phyloP scores from a whole-genome alignment of 2,329 filamentous ascomycete species.

The Lithohypha guttulata region DNA sequence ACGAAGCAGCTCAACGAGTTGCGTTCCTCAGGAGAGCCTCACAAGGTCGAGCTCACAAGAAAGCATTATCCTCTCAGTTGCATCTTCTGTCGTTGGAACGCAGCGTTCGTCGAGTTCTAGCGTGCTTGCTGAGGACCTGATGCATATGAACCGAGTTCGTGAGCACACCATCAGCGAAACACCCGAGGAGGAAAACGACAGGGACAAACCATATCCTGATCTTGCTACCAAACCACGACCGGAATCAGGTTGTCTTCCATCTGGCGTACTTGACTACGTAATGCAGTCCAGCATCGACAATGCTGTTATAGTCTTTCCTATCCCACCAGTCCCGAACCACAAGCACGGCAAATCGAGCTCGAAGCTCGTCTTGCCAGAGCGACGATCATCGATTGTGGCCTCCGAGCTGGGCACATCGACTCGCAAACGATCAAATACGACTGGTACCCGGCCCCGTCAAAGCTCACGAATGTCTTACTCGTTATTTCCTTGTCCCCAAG shows the following conservation, averaged over 20 bases:
- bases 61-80: conserved; percentile 42
- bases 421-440: conserved; percentile 18
- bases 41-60: conserved; percentile 49
- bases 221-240: not conserved
- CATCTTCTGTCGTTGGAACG: conserved; percentile 37
- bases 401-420: conserved; percentile 6
- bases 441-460: conserved; percentile 12
- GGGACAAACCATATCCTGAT: not conserved
- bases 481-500: conserved; percentile 31
- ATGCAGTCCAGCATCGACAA: conserved; percentile 23
- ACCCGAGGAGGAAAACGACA: no score
- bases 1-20: conserved; percentile 2
- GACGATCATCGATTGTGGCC: conserved; percentile 17
- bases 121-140: conserved; percentile 32
- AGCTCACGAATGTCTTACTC: conserved; percentile 33
- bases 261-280: conserved; percentile 25
- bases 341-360: conserved; percentile 16
- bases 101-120: conserved; percentile 38
- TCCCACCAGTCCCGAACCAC: conserved; percentile 15
- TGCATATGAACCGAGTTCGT: conserved; percentile 25
- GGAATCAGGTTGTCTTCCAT: conserved; percentile 5
- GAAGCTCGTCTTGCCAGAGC: conserved; percentile 15
- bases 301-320: conserved; percentile 25
- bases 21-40: conserved; percentile 33
- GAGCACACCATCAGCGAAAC: no score